A percentile compares a stretch with the other conserved stretches of the same genome.
phyloP scores from a whole-genome alignment of 2,329 filamentous ascomycete species.

The Fusarium subtropicale region DNA sequence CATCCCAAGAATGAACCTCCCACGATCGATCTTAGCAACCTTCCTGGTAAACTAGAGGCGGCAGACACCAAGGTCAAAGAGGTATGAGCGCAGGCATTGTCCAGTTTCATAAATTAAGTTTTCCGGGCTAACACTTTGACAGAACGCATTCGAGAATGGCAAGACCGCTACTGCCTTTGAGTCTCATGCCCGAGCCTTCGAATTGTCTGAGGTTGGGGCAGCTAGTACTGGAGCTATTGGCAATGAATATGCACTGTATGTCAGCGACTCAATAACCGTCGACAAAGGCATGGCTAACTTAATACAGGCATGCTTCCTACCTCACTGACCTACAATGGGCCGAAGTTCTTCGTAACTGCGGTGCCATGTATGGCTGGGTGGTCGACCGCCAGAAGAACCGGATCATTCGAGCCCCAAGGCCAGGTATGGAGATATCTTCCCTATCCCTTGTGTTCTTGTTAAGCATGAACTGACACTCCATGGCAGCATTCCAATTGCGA shows the following conservation, averaged over 20 bases:
- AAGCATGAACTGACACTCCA: background rate
- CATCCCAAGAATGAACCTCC: background rate
- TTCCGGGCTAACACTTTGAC: background rate
- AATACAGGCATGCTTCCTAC: background rate
- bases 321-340: background rate
- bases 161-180: background rate
- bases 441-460: too few species aligned
- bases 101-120: accelerated
- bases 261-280: background rate
- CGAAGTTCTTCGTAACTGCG: background rate
- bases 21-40: background rate
- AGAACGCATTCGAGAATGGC: background rate
- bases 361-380: background rate
- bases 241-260: background rate
- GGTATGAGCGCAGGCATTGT: background rate
- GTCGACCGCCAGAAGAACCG: background rate
- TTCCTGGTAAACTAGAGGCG: background rate
- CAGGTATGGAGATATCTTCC: background rate
- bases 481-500: background rate
- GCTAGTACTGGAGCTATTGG: background rate
- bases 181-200: background rate
- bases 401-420: background rate
- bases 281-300: background rate
- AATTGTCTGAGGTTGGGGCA: background rate
- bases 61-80: background rate